Percentiles rank a stretch among this genome's conserved stretches.
These are phyloP conservation scores for Tuctoria greenei DNA, from an alignment of 176 grass and related monocot genomes.

Conservation along the genomic window DNA sequence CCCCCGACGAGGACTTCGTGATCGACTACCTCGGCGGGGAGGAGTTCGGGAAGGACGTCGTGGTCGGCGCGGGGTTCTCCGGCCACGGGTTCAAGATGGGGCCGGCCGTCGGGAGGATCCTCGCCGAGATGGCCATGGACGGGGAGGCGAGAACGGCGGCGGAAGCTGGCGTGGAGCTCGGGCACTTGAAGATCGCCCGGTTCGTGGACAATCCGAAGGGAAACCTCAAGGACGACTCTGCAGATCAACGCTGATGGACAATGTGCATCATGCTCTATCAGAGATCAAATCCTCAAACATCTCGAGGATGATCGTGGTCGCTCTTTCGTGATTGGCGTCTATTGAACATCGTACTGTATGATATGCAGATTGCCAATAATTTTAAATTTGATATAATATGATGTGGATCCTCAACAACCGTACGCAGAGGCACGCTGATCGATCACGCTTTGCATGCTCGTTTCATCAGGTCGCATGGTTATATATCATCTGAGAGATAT, in stretches of 20 bases:
- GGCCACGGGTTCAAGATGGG: slow-evolving; percentile 95
- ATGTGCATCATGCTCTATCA: not conserved
- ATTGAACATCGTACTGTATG: not conserved
- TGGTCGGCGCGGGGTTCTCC: slow-evolving; percentile 83
- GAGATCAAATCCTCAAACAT: no score
- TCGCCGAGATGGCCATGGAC: slow-evolving; percentile 66
- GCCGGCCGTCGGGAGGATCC: slow-evolving; percentile 59
- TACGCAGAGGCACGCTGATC: not conserved
- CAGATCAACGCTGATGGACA: slow-evolving; percentile 6
- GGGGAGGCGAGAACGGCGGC: slow-evolving; percentile 38
- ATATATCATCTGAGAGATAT: not conserved
- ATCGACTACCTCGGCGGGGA: slow-evolving; percentile 76
- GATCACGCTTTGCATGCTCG: not conserved
- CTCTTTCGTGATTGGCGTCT: no score
- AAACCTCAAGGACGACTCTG: slow-evolving; percentile 43
- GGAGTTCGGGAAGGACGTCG: slow-evolving; percentile 71
- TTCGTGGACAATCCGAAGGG: slow-evolving; percentile 52
- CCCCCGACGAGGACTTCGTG: slow-evolving; percentile 80
- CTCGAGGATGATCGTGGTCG: no score
- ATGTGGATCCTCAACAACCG: not conserved
- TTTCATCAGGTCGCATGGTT: slow-evolving; percentile 19
- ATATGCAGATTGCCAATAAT: not conserved
- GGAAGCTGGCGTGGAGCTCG: slow-evolving; percentile 50
- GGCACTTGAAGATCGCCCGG: slow-evolving; percentile 48
- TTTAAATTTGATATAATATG: not conserved